These are phyloP conservation scores for Gymnopus androsaceus DNA, from an alignment of 1,284 basidiomycete genomes.

Conservation along the genomic window DNA sequence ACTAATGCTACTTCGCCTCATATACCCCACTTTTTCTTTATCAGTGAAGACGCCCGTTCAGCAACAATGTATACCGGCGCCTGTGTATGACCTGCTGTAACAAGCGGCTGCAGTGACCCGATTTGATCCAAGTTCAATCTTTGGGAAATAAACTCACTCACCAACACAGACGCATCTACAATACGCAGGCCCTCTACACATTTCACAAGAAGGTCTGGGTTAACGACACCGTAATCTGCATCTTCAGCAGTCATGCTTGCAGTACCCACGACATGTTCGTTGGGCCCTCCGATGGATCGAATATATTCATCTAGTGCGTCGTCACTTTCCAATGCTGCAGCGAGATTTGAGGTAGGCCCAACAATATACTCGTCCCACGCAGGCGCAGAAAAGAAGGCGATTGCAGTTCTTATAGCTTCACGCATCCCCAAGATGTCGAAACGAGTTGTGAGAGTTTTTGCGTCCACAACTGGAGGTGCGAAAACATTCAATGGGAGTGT, in stretches of 20 bases:
- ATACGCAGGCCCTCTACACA: slow-evolving; percentile 16
- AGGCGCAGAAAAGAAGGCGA: slow-evolving; percentile 18
- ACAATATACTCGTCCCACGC: slow-evolving; percentile 21
- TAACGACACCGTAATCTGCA: slow-evolving; percentile 16
- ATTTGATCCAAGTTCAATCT: neutral
- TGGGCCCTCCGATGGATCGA: slow-evolving; percentile 11
- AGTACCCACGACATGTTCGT: slow-evolving; percentile 17
- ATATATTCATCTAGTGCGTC: slow-evolving; percentile 21
- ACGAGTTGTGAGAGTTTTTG: slow-evolving; percentile 17
- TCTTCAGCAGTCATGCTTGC: slow-evolving; percentile 13
- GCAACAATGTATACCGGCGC: slow-evolving; percentile 4
- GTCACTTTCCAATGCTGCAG: slow-evolving; percentile 6
- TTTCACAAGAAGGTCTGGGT: slow-evolving; percentile 21
- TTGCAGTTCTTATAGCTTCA: slow-evolving; percentile 7
- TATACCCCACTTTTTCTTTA: too few relatives aligned
- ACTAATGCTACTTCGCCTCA: too few relatives aligned
- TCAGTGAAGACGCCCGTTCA: neutral
- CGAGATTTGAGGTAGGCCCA: neutral
- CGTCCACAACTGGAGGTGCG: slow-evolving; percentile 19
- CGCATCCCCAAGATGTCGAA: slow-evolving; percentile 21
- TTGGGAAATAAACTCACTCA: slow-evolving; percentile 51
- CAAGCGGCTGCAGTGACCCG: neutral
- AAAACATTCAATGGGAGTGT: slow-evolving; percentile 18
- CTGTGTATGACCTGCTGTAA: slow-evolving; percentile 5
- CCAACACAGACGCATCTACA: slow-evolving; percentile 21